A percentile compares a stretch with the other conserved stretches of the same genome.
These are phyloP conservation scores for Sugiyamaella grinbergsii DNA, from an alignment of 1,139 yeast genomes.

Conservation along the genomic window DNA sequence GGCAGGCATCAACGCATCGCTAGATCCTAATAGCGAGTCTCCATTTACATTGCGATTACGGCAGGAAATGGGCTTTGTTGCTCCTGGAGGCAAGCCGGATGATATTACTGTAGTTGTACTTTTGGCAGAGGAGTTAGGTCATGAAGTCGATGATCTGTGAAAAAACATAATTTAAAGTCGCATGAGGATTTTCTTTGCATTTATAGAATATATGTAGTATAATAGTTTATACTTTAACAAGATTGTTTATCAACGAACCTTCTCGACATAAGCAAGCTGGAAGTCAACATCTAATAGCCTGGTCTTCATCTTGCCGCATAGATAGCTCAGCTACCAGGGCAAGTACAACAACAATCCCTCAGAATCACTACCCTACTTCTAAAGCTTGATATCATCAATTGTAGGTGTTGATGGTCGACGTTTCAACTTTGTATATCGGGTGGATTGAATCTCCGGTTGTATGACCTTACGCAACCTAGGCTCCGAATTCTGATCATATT, in stretches of 20 bases:
- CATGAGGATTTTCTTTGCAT: conserved; percentile 4
- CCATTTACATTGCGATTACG: conserved; percentile 85
- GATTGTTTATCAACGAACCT: too few relatives aligned
- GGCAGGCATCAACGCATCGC: conserved; percentile 68
- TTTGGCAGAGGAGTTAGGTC: conserved; percentile 30
- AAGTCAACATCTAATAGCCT: too few relatives aligned
- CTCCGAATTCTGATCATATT: conserved; percentile 22
- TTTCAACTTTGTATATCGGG: conserved; percentile 22
- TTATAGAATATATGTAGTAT: conserved; percentile 1
- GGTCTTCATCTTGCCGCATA: neutral
- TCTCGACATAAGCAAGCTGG: too few relatives aligned
- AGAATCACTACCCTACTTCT: too few relatives aligned
- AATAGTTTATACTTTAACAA: too few relatives aligned
- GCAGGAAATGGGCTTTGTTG: conserved; percentile 57
- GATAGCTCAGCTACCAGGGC: too few relatives aligned
- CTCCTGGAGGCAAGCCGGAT: conserved; percentile 92
- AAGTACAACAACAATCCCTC: too few relatives aligned
- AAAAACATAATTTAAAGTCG: neutral
- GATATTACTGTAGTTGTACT: conserved; percentile 84
- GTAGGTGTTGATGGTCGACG: conserved; percentile 5
- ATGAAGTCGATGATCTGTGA: conserved; percentile 3
- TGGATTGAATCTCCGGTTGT: conserved; percentile 29
- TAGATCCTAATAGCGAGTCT: conserved; percentile 73
- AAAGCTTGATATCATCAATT: conserved; percentile 13
- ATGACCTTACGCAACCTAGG: conserved; percentile 20